Conservation (phyloP, 2,329 filamentous ascomycete species). For the Akanthomyces lecanii region DNA sequence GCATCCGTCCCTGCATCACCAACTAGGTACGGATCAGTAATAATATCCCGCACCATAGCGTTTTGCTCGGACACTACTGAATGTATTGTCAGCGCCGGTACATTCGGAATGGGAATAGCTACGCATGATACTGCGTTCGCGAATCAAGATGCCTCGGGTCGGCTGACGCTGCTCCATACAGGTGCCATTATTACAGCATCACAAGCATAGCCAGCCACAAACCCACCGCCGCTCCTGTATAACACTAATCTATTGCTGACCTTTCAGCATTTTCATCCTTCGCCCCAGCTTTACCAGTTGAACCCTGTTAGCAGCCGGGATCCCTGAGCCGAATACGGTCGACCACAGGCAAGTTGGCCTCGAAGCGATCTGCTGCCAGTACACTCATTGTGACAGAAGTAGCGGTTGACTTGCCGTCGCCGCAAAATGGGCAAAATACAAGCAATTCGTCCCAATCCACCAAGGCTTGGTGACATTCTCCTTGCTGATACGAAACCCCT, state of each 20-base stretch:
- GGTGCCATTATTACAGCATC: background rate
- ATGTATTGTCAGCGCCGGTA: background rate
- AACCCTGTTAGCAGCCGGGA: background rate
- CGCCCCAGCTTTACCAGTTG: background rate
- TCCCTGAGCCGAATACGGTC: background rate
- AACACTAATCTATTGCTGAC: slow-evolving; percentile 13
- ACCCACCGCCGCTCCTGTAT: background rate
- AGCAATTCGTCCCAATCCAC: background rate
- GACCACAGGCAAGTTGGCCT: background rate
- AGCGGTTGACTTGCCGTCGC: background rate
- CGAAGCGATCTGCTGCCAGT: background rate
- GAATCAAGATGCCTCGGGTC: background rate
- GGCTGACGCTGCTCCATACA: slow-evolving; percentile 6
- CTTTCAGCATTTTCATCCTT: background rate
- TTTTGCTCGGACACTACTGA: background rate
- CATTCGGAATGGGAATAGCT: background rate
- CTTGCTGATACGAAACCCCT: background rate
- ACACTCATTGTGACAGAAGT: background rate
- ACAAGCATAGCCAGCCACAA: background rate
- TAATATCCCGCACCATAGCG: too few species aligned
- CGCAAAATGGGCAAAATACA: background rate
- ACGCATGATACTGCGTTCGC: background rate
- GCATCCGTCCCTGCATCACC: background rate
- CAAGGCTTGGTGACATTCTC: background rate
- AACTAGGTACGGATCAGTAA: background rate